Evolutionary conservation across 208 protist species (phyloP).

Genomic region (Wallacemonas sp.): DNA sequence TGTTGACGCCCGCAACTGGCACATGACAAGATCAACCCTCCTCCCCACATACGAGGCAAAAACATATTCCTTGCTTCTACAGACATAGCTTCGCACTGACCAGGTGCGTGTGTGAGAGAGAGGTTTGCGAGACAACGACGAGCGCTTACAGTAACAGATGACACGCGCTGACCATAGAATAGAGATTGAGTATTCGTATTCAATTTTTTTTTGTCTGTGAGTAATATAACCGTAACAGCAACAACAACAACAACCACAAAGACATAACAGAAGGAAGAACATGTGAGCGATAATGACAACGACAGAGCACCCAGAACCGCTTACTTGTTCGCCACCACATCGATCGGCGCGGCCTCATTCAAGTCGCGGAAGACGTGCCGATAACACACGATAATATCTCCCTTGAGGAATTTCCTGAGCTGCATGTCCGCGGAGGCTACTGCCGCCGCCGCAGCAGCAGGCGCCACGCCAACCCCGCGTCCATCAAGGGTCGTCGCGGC

Average conservation of each 20-base stretch:
- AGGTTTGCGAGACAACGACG: background rate
- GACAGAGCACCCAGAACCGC: too few relatives aligned
- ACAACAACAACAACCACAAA: background rate
- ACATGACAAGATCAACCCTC: too few relatives aligned
- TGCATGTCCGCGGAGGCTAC: slow-evolving; percentile 25
- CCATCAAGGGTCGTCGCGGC: too few relatives aligned
- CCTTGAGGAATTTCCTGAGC: slow-evolving; percentile 30
- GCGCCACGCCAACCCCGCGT: too few relatives aligned
- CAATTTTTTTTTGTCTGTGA: too few relatives aligned
- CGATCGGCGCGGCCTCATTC: slow-evolving; percentile 53
- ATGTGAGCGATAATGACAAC: background rate
- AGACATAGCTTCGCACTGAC: too few relatives aligned
- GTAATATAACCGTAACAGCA: background rate
- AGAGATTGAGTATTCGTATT: too few relatives aligned
- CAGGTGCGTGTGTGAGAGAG: background rate
- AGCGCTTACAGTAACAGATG: too few relatives aligned
- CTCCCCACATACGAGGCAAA: too few relatives aligned
- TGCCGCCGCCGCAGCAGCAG: background rate
- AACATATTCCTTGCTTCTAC: too few relatives aligned
- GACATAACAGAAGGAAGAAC: background rate
- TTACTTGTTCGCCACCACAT: slow-evolving; percentile 5
- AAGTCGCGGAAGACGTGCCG: slow-evolving; percentile 66
- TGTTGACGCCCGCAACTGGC: too few relatives aligned
- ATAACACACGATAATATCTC: slow-evolving; percentile 49
- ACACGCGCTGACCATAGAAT: too few relatives aligned